Evolutionary conservation across 495 filamentous ascomycete genomes (phyloP).

Genomic region (Articulospora tetracladia): DNA sequence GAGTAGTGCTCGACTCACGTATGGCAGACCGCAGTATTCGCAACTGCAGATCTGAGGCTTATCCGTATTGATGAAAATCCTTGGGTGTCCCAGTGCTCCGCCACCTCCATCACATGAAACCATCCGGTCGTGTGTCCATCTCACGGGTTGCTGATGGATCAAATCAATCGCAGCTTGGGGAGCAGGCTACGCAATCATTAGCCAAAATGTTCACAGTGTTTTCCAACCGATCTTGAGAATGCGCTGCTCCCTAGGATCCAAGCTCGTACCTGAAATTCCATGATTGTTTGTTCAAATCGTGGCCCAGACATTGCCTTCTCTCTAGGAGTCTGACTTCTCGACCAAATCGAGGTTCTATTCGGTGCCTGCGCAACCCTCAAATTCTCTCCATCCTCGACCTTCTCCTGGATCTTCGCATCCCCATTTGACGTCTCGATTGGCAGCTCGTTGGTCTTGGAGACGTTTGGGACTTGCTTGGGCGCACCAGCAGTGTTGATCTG

Average conservation of each 20-base stretch:
- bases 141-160: conserved; percentile 92
- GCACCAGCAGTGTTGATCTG: conserved; percentile 42
- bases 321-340: conserved; percentile 74
- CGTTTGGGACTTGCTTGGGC: conserved; percentile 39
- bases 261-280: conserved; percentile 71
- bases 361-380: conserved; percentile 72
- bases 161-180: conserved; percentile 88
- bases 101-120: conserved; percentile 93
- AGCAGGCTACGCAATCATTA: conserved; percentile 58
- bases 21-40: conserved; percentile 93
- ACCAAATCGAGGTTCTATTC: conserved; percentile 79
- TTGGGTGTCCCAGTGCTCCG: conserved; percentile 85
- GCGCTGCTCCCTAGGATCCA: not conserved
- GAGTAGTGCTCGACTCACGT: conserved; percentile 53
- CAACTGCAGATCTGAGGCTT: conserved; percentile 90
- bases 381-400: conserved; percentile 55
- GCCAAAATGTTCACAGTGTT: not conserved
- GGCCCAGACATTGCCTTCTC: conserved; percentile 84
- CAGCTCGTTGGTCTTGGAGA: conserved; percentile 58
- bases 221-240: not conserved
- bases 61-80: conserved; percentile 95
- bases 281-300: conserved; percentile 93
- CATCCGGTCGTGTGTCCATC: conserved; percentile 76
- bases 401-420: conserved; percentile 44
- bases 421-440: conserved; percentile 35